These are phyloP conservation scores for Naganishia kalamii DNA, from an alignment of 768 basidiomycete species.

Conservation along the genomic window DNA sequence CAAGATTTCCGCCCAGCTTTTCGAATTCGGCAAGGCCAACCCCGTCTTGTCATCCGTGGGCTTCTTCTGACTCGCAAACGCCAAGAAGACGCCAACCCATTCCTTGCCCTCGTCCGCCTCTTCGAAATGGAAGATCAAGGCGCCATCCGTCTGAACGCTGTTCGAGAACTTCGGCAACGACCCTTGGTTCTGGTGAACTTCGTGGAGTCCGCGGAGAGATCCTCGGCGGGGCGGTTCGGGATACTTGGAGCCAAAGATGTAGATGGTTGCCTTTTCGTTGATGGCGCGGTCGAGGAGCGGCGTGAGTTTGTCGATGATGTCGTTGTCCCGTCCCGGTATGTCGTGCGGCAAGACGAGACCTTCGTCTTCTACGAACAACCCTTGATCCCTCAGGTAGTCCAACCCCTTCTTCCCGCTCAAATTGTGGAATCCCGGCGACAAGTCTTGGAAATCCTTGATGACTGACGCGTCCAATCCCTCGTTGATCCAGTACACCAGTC, in stretches of 20 bases:
- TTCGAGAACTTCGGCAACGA: conserved; percentile 6
- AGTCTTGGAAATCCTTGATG: conserved; percentile 2
- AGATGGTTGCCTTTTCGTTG: conserved; percentile 14
- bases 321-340: background rate
- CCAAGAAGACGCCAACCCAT: conserved; percentile 12
- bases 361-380: background rate
- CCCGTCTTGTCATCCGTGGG: conserved; percentile 16
- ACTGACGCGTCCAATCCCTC: background rate
- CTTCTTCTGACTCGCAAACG: conserved; percentile 12
- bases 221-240: background rate
- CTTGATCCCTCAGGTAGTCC: conserved; percentile 2
- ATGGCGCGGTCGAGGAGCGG: conserved; percentile 6
- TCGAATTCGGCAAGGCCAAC: no score
- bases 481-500: conserved; percentile 6
- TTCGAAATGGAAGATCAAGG: conserved; percentile 10
- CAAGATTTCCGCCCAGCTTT: no score
- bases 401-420: background rate
- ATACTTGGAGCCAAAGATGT: conserved; percentile 8
- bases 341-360: conserved; percentile 4
- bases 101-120: background rate
- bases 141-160: conserved; percentile 6
- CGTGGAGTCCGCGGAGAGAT: conserved; percentile 9
- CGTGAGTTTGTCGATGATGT: conserved; percentile 7
- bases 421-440: background rate
- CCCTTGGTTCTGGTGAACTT: conserved; percentile 15